Conservation (phyloP, 2,329 filamentous ascomycete species). For the Colletotrichum sp. region DNA sequence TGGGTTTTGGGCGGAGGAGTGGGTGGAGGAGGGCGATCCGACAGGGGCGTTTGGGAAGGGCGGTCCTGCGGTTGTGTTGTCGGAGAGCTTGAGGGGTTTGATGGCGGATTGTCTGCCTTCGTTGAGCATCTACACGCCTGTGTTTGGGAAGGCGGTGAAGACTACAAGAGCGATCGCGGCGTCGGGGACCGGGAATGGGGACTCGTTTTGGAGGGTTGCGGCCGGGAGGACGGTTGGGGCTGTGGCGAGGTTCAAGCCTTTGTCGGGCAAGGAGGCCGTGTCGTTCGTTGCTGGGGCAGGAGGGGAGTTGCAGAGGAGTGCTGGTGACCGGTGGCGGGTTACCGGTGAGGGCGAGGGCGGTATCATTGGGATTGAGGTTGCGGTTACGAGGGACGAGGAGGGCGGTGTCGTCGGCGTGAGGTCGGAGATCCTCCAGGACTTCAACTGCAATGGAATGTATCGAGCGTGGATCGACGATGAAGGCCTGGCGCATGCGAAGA, state of each 20-base stretch:
- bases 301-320: constrained; percentile 77
- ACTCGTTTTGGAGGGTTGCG: constrained; percentile 78
- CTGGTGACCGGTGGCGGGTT: constrained; percentile 73
- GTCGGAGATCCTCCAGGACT: constrained; percentile 72
- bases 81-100: constrained; percentile 49
- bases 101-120: constrained; percentile 67
- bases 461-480: constrained; percentile 75
- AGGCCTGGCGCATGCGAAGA: constrained; percentile 61
- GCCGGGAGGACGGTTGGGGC: constrained; percentile 76
- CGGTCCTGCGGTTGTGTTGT: constrained; percentile 34
- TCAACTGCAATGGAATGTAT: constrained; percentile 90
- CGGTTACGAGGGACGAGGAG: constrained; percentile 48
- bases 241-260: constrained; percentile 68
- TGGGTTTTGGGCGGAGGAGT: constrained; percentile 91
- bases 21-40: constrained; percentile 58
- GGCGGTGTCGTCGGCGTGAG: constrained; percentile 45
- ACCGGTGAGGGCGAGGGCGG: constrained; percentile 85
- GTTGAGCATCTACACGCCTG: constrained; percentile 41
- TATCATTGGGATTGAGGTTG: constrained; percentile 80
- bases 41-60: constrained; percentile 25
- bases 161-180: constrained; percentile 59
- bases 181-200: constrained; percentile 87
- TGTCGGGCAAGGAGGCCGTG: constrained; percentile 63
- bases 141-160: background rate
- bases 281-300: constrained; percentile 69